Base-by-base conservation (phyloP, 768 basidiomycete species). In the Mycena pura region DNA sequence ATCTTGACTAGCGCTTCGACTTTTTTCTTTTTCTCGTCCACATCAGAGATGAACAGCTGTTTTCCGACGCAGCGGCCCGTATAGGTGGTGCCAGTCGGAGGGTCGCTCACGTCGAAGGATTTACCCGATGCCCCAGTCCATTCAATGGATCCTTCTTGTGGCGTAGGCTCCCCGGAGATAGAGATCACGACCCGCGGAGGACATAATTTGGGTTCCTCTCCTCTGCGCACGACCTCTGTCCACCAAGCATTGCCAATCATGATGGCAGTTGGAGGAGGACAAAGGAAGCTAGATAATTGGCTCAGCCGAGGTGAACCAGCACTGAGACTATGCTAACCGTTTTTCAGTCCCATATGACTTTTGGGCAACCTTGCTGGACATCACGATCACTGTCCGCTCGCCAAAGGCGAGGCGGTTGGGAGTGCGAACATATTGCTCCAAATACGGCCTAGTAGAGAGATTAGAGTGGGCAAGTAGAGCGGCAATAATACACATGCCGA, bases 311-410 rank as follows among this genome's bases (percentile, higher is more conserved):
- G 48, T 31, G 24, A 24, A 13, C 31, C 22, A 41, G 21, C 44
- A 57, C 56, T 45, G 11, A 13, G 8, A 32, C 22, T 39, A 25
- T 36, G 69, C 81, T 44, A 62, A 91, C 91, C 96, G 85, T 75
- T 97, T 97, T 75, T 98, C 96, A 17, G 91, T 95, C 34, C 95
- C 96, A 72, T 98, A 99, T 9, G 93, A 95, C 72, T 98, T 96
- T 80, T 99, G 96, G 3, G 94, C 96, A 28, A 98, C 95, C 71
- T 92, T 95, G 72, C 92, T 94, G n/a, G 94, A 96, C 92, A 97
- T 95, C 68, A 99, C 91, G 62, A 98, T 91, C 61, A 99, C 86
- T 5, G 95, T 94, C 46, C 95, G 87, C 74, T 98, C 96, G 49
- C 96, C 96, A 68, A 91, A 91, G 1, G 91, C 91, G 44, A 97